Base-by-base conservation (phyloP, 441 rosid species). In the Euphorbia celastroides region DNA sequence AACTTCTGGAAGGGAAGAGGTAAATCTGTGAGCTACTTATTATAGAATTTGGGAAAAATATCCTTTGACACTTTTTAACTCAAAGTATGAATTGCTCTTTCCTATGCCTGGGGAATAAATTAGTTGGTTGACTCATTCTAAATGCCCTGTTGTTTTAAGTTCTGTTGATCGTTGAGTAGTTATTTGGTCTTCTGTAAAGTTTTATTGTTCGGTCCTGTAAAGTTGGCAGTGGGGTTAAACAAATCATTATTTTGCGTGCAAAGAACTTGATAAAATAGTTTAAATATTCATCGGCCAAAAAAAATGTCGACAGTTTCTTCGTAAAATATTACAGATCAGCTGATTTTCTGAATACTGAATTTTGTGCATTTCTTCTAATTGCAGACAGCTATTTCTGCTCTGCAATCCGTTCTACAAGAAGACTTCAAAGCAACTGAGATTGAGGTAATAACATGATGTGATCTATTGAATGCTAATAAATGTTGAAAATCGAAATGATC, bases 391-490 rank as follows among this genome's bases (percentile, higher is more conserved):
- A 86, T 93, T 70, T 93, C 96, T 42, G 96, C 96, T 55, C 72
- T 93, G 71, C 93, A 89, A 74, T 85, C 97, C 28, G 95, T 91
- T 72, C 96, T 91, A 50, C 97, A 93, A 69, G 96, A 93, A 83
- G 99, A 93, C 75, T 91, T 93, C 82, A 91, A 91, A 83, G 97
- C 97, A 16, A 91, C 86, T 71, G 99, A 91, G 78, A 93, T 93
- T 67, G 96, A 91, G 97, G 97, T 93, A 82, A 52, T 42, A 27
- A 38, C 9, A 5, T 11, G 16, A 5, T 25, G 5, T 41, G 38
- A 23, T 4, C 41, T 38, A n/a, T 61, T 41, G 14, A 34, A 6
- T 41, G 52, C 16, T 38, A 32, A 26, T 56, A 22, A 42, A 16
- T 16, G 12, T 60, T 14, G 38, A 20, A 57, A 67, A 34, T 41